phyloP scores from a whole-genome alignment of 768 basidiomycete genomes.

The Suillus discolor region DNA sequence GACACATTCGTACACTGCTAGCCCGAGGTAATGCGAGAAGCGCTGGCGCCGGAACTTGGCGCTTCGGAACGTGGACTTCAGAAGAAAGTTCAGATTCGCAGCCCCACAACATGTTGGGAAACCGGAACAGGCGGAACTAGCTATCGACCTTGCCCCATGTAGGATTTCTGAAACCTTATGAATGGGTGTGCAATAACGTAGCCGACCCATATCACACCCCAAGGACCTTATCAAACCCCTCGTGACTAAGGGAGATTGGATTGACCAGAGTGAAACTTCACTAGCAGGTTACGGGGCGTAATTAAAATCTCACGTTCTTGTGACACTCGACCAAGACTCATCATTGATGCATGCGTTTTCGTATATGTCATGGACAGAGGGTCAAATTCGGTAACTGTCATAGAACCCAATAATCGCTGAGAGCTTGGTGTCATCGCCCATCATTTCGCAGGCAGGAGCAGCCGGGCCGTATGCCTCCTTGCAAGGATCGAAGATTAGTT shows the following conservation, averaged over 20 bases:
- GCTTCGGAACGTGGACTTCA: no score
- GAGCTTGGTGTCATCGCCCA: not conserved
- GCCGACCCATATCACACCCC: not conserved
- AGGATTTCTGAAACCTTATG: no score
- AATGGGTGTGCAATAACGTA: not conserved
- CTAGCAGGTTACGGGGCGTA: not conserved
- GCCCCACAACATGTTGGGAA: not conserved
- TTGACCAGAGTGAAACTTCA: not conserved
- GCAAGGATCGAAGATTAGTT: not conserved
- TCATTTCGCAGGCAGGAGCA: not conserved
- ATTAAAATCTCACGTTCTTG: not conserved
- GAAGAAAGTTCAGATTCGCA: not conserved
- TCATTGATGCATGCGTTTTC: not conserved
- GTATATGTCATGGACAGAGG: not conserved
- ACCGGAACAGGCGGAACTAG: not conserved
- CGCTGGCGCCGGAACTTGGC: not conserved
- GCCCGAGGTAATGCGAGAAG: not conserved
- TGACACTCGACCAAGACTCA: not conserved
- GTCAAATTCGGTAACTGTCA: not conserved
- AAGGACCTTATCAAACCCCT: not conserved
- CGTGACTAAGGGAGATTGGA: not conserved
- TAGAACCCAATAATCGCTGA: not conserved
- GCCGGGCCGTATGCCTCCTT: conserved; percentile 1
- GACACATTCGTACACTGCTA: not conserved
- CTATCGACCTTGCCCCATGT: not conserved